Evolutionary conservation across 805 yeast genomes (phyloP).

Genomic region (Candida piceae): DNA sequence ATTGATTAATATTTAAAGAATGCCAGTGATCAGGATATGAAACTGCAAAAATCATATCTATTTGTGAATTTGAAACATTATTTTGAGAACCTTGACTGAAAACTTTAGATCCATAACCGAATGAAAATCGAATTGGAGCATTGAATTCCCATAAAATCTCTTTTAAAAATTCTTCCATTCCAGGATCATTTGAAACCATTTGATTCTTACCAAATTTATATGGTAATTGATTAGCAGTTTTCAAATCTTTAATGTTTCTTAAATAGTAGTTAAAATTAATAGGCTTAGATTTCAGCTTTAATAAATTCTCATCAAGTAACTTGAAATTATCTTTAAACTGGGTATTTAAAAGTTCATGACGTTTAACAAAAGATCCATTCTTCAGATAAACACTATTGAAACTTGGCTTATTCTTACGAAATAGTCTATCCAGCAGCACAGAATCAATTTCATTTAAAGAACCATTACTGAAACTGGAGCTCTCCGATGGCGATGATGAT

Average conservation of each 20-base stretch:
- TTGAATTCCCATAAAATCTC: slow-evolving; percentile 52
- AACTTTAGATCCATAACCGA: slow-evolving; percentile 95
- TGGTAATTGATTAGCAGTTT: slow-evolving; percentile 43
- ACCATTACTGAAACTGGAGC: no score
- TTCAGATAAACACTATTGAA: slow-evolving; percentile 6
- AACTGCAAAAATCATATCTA: slow-evolving; percentile 83
- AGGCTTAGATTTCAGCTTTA: slow-evolving; percentile 28
- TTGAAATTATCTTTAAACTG: slow-evolving; percentile 23
- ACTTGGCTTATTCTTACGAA: slow-evolving; percentile 23
- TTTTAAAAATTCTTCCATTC: slow-evolving; percentile 39
- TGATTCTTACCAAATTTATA: slow-evolving; percentile 58
- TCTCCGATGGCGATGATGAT: slow-evolving; percentile 2
- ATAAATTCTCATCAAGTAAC: slow-evolving; percentile 24
- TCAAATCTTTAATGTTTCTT: slow-evolving; percentile 27
- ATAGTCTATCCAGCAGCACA: slow-evolving; percentile 25
- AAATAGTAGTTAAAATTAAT: slow-evolving; percentile 32
- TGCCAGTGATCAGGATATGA: slow-evolving; percentile 76
- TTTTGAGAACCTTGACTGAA: slow-evolving; percentile 58
- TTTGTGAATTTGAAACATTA: slow-evolving; percentile 50
- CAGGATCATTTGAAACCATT: slow-evolving; percentile 38
- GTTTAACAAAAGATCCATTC: slow-evolving; percentile 14
- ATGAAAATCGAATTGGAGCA: slow-evolving; percentile 72
- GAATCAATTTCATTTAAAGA: slow-evolving; percentile 22
- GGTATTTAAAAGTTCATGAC: slow-evolving; percentile 16
- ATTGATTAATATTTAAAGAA: slow-evolving; percentile 55